Evolutionary conservation across 2,329 filamentous ascomycete genomes (phyloP).

Genomic region (Exophiala xenobiotica): DNA sequence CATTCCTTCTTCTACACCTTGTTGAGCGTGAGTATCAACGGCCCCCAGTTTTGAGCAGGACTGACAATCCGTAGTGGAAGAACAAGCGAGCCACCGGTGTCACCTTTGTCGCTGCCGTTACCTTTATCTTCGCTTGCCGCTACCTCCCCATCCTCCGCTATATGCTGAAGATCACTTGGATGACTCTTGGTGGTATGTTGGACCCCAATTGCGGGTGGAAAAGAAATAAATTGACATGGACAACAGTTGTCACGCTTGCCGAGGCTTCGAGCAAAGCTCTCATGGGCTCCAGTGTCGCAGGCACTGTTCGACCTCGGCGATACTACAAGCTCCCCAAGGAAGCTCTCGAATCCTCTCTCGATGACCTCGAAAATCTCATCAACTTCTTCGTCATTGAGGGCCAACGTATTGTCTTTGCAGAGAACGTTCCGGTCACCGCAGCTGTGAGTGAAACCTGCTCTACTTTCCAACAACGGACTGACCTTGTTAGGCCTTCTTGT

Average conservation of each 20-base stretch:
- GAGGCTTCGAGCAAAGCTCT: conserved; percentile 58
- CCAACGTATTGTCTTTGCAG: conserved; percentile 64
- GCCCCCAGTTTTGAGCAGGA: background rate
- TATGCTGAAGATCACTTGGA: conserved; percentile 59
- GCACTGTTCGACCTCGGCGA: conserved; percentile 61
- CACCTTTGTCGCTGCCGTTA: conserved; percentile 56
- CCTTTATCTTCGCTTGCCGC: conserved; percentile 62
- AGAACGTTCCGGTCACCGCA: conserved; percentile 62
- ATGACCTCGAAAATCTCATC: conserved; percentile 63
- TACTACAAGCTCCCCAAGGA: conserved; percentile 67
- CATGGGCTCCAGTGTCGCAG: conserved; percentile 59
- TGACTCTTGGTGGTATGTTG: conserved; percentile 57
- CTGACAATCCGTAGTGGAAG: conserved; percentile 53
- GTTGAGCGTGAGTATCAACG: conserved; percentile 52
- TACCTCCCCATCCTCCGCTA: conserved; percentile 64
- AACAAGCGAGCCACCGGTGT: conserved; percentile 64
- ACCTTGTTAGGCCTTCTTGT: conserved; percentile 54
- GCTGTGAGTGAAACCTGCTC: conserved; percentile 49
- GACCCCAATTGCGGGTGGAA: background rate
- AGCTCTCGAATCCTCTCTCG: conserved; percentile 59
- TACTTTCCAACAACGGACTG: background rate
- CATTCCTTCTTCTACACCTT: conserved; percentile 67
- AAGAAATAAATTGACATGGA: conserved; percentile 9
- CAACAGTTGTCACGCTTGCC: conserved; percentile 50
- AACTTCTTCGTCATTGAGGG: conserved; percentile 70